Percentiles rank a stretch among this genome's conserved stretches.
phyloP scores from a whole-genome alignment of 306 rosid genomes.

The Cyamopsis tetragonoloba region DNA sequence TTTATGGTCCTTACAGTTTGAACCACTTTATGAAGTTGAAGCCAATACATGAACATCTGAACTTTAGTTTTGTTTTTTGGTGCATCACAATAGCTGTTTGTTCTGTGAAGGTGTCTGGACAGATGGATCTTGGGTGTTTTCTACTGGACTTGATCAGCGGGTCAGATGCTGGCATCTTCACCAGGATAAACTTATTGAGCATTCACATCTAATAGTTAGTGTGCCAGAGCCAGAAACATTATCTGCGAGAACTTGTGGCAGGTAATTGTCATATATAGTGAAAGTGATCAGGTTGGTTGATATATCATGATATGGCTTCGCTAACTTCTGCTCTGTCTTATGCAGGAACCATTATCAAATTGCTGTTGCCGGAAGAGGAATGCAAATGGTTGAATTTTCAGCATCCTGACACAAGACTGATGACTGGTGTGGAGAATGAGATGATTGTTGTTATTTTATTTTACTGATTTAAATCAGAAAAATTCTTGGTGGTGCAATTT shows the following conservation, averaged over 20 bases:
- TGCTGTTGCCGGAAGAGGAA: conserved; percentile 92
- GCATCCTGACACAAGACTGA: conserved; percentile 21
- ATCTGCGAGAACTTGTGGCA: conserved; percentile 70
- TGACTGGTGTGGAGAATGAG: conserved; percentile 25
- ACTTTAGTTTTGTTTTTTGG: background rate
- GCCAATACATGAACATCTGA: background rate
- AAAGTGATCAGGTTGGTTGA: conserved; percentile 1
- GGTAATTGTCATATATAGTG: conserved; percentile 42
- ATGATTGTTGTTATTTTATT: background rate
- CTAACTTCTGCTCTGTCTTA: conserved; percentile 7
- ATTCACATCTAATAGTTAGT: conserved; percentile 56
- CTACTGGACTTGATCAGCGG: conserved; percentile 97
- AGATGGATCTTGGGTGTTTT: conserved; percentile 92
- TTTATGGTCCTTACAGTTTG: conserved; percentile 1
- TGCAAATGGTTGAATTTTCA: conserved; percentile 80
- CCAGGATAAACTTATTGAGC: conserved; percentile 54
- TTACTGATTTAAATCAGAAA: background rate
- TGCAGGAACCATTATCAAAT: conserved; percentile 80
- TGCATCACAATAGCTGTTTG: conserved; percentile 19
- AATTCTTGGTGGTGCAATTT: conserved; percentile 1
- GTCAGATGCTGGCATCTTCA: conserved; percentile 78
- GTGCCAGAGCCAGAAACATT: conserved; percentile 96
- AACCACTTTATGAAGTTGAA: conserved; percentile 11
- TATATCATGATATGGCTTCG: conserved; percentile 4
- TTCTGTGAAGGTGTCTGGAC: conserved; percentile 84